Base-by-base conservation (phyloP, 257 asterid species). In the Solanum megistacrolobum region DNA sequence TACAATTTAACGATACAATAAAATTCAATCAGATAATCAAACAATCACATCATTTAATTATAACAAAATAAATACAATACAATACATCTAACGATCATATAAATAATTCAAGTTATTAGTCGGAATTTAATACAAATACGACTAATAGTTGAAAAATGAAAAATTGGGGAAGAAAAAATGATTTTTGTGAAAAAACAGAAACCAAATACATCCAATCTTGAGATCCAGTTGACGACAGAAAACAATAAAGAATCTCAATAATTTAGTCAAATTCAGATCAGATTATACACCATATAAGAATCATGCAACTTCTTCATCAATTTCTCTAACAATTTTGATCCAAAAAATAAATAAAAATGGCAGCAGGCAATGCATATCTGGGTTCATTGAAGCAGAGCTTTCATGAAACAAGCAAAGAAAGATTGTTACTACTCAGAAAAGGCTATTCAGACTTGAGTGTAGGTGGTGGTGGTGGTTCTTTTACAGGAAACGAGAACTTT, bases 361-460 rank as follows among this genome's bases (percentile, higher is more conserved):
- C 96, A 13, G 87, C 91, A 38, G 86, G 25, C 5, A 43, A 81
- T 31, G 82, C 60, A 23, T 89, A 89, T 91, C 43, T 79, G 9
- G 98, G 99, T 89, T 95, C 96, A 32, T 82, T 94, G 73, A 87
- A 92, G 92, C 96, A 93, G 38, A 96, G 98, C 88, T 95, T 96
- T 31, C 91, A 84, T 1, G 96, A 93, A 23, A 89, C 92, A 82
- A 75, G 95, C 88, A 93, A 87, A 76, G 96, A 96, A 73, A 93
- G 93, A 68, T 73, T 94, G 87, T 81, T 94, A 86, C 87, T 93
- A 0, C 86, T 95, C 7, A 86, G 94, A 39, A 94, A 93, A 69
- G 90, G 85, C 1, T 69, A 89, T 34, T 94, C 98, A 5, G 94
- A 91, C 13, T 43, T 86, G 60, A 98, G 93, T 86, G 91, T 88